Evolutionary conservation across 164 flowering plant genomes (phyloP).

Genomic region (Dillenia suffruticosa): DNA sequence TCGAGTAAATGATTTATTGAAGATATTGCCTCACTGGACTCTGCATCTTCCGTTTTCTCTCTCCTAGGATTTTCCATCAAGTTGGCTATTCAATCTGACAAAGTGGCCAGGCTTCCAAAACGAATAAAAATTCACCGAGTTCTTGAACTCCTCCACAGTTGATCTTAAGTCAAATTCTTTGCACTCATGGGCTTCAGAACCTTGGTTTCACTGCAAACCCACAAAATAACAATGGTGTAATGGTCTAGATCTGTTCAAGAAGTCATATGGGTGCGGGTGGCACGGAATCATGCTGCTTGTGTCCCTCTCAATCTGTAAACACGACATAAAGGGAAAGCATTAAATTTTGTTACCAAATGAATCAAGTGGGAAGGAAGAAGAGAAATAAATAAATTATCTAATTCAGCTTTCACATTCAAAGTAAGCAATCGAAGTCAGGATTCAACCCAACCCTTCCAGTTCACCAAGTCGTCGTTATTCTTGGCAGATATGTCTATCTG

Average conservation of each 20-base stretch:
- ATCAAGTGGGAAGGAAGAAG: not conserved
- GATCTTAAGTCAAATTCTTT: conserved; percentile 75
- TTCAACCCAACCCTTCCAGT: conserved; percentile 97
- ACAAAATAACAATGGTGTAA: conserved; percentile 69
- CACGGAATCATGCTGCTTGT: conserved; percentile 74
- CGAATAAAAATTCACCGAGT: conserved; percentile 45
- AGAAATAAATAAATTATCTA: not conserved
- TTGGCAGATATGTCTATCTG: conserved; percentile 75
- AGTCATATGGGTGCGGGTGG: conserved; percentile 77
- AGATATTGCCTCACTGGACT: no score
- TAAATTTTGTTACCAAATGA: not conserved
- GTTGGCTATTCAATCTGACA: no score
- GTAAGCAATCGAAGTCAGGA: conserved; percentile 86
- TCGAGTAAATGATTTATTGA: no score
- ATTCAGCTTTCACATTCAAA: conserved; percentile 43
- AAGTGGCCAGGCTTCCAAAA: conserved; percentile 50
- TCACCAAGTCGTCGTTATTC: conserved; percentile 61
- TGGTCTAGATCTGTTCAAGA: conserved; percentile 47
- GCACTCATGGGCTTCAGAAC: conserved; percentile 49
- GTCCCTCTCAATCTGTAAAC: conserved; percentile 71
- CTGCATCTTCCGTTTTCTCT: no score
- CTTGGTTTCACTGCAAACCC: conserved; percentile 85
- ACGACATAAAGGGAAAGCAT: conserved; percentile 1
- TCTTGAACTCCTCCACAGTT: conserved; percentile 84
- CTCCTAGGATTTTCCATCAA: no score